A percentile compares a stretch with the other conserved stretches of the same genome.
Evolutionary conservation across 2,329 filamentous ascomycete species (phyloP).

Genomic region (Esteya vermicola): DNA sequence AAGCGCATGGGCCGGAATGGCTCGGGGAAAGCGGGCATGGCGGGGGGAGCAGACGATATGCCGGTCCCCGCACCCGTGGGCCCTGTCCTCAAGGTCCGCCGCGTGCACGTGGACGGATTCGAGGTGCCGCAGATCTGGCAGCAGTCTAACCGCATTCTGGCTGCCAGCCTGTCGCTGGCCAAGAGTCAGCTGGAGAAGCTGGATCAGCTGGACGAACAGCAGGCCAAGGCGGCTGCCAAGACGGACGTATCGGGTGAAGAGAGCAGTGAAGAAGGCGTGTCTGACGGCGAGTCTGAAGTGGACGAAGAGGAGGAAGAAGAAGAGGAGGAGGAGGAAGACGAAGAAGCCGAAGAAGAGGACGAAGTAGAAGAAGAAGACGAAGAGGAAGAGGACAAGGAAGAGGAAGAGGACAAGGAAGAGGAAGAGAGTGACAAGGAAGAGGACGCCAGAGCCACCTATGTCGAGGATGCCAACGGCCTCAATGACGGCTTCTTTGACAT

Average conservation of each 20-base stretch:
- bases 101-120: conserved; percentile 77
- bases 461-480: conserved; percentile 66
- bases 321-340: conserved; percentile 18
- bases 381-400: conserved; percentile 18
- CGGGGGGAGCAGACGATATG: conserved; percentile 33
- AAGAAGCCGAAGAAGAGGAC: conserved; percentile 18
- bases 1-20: conserved; percentile 36
- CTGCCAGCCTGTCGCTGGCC: conserved; percentile 34
- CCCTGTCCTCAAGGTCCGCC: conserved; percentile 59
- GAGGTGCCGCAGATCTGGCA: conserved; percentile 86
- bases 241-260: conserved; percentile 8
- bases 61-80: conserved; percentile 52
- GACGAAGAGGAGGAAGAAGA: conserved; percentile 15
- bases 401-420: conserved; percentile 30
- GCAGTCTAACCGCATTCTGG: conserved; percentile 73
- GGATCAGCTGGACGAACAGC: conserved; percentile 29
- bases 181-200: conserved; percentile 32
- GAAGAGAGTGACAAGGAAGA: conserved; percentile 35
- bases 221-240: conserved; percentile 19
- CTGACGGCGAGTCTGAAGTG: conserved; percentile 16
- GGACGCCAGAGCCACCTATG: no score
- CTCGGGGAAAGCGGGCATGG: conserved; percentile 17
- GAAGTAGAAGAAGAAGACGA: conserved; percentile 19
- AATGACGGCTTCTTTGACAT: conserved; percentile 99
- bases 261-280: conserved; percentile 20